phyloP scores from a whole-genome alignment of 2,329 filamentous ascomycete genomes.

The Furcasterigmium furcatum region DNA sequence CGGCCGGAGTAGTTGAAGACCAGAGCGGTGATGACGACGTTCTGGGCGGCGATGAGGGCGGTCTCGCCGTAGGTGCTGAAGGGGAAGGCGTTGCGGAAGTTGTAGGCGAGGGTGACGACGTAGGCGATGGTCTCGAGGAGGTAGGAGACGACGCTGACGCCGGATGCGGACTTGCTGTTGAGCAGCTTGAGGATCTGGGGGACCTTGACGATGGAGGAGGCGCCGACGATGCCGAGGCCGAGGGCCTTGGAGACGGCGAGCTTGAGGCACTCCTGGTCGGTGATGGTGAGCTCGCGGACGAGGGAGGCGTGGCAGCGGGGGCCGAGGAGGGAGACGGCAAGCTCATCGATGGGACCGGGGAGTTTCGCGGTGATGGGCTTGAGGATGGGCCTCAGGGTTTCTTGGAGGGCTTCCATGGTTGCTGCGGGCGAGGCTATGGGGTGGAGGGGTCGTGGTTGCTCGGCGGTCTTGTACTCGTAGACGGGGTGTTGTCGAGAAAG shows the following conservation, averaged over 20 bases:
- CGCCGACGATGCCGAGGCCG: slow-evolving; percentile 88
- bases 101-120: slow-evolving; percentile 89
- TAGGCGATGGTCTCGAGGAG: slow-evolving; percentile 86
- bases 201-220: slow-evolving; percentile 89
- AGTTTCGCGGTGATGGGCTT: slow-evolving; percentile 70
- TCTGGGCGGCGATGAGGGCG: slow-evolving; percentile 86
- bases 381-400: slow-evolving; percentile 57
- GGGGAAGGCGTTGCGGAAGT: slow-evolving; percentile 84
- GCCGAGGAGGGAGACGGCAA: slow-evolving; percentile 78
- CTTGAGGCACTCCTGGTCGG: slow-evolving; percentile 76
- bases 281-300: slow-evolving; percentile 78
- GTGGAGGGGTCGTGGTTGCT: not conserved
- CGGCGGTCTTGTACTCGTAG: too few relatives aligned
- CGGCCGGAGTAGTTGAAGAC: slow-evolving; percentile 81
- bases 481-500: not conserved
- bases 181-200: slow-evolving; percentile 94
- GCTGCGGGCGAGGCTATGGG: not conserved
- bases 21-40: slow-evolving; percentile 82
- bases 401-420: slow-evolving; percentile 65
- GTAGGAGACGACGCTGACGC: slow-evolving; percentile 87
- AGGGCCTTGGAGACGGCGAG: slow-evolving; percentile 89
- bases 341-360: slow-evolving; percentile 70
- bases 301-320: slow-evolving; percentile 81
- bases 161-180: slow-evolving; percentile 73
- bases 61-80: slow-evolving; percentile 98